Percentiles rank a stretch among this genome's conserved stretches.
These are phyloP conservation scores for Trichoderma hamatum DNA, from an alignment of 2,329 filamentous ascomycete genomes.

Conservation along the genomic window DNA sequence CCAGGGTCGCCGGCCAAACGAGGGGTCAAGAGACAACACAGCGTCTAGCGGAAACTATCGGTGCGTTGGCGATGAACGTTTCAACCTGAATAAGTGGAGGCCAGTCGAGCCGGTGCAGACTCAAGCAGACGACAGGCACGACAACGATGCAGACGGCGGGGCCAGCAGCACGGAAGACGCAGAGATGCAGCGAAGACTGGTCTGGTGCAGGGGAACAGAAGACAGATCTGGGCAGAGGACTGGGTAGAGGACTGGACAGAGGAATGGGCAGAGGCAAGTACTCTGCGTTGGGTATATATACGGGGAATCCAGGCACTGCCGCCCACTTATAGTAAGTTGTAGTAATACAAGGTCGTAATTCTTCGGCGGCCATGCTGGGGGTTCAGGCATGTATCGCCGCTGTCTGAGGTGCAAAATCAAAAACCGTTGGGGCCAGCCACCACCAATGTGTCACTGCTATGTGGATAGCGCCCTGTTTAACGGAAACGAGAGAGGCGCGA, in stretches of 20 bases:
- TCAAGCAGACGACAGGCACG: slow-evolving; percentile 16
- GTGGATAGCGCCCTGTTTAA: slow-evolving; percentile 16
- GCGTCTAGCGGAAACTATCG: slow-evolving; percentile 26
- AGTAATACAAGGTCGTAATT: background rate
- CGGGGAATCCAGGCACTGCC: background rate
- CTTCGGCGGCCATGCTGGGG: background rate
- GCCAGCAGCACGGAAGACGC: slow-evolving; percentile 5
- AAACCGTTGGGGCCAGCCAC: slow-evolving; percentile 16
- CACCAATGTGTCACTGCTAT: slow-evolving; percentile 18
- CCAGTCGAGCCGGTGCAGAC: slow-evolving; percentile 13
- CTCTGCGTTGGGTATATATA: slow-evolving; percentile 5
- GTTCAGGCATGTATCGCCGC: background rate
- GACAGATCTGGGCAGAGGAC: background rate
- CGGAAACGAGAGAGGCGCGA: slow-evolving; percentile 16
- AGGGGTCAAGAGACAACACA: slow-evolving; percentile 23
- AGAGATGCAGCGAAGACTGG: slow-evolving; percentile 7
- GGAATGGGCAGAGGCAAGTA: background rate
- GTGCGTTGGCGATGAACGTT: slow-evolving; percentile 21
- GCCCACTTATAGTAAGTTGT: background rate
- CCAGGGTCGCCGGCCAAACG: slow-evolving; percentile 13
- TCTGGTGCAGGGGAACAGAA: background rate
- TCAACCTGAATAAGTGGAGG: slow-evolving; percentile 18
- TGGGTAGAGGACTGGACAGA: no score
- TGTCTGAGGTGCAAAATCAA: background rate
- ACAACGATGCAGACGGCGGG: slow-evolving; percentile 20